A percentile compares a stretch with the other conserved stretches of the same genome.
Evolutionary conservation across 2,329 filamentous ascomycete species (phyloP).

Genomic region (Sordariomycetes sp.): DNA sequence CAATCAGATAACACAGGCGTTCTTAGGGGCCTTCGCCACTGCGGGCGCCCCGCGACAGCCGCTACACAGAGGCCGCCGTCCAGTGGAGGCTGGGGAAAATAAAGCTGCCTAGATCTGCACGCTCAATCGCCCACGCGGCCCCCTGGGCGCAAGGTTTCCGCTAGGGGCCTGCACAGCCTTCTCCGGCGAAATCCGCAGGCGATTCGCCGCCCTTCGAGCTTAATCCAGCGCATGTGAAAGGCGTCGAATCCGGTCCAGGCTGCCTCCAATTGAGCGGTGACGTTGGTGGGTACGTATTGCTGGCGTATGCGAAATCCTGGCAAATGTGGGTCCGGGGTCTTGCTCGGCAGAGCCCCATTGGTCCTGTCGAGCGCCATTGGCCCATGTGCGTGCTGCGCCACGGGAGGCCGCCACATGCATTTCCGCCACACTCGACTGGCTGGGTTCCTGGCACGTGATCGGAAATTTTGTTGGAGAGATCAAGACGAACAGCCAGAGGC

Average conservation of each 20-base stretch:
- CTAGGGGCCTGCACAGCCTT: background rate
- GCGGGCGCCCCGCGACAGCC: background rate
- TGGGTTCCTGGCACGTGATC: background rate
- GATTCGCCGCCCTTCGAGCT: background rate
- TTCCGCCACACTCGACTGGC: no score
- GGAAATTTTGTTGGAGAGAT: background rate
- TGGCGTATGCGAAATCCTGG: background rate
- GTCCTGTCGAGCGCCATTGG: background rate
- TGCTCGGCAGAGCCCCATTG: no score
- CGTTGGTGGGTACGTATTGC: background rate
- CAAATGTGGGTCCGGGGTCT: background rate
- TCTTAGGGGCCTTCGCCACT: background rate
- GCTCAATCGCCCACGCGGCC: background rate
- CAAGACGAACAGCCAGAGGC: background rate
- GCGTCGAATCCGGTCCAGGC: background rate
- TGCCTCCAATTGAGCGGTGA: background rate
- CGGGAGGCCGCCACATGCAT: background rate
- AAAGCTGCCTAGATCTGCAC: background rate
- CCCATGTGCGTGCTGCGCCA: background rate
- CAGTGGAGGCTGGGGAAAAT: background rate
- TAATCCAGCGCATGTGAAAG: background rate
- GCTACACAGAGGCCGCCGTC: background rate
- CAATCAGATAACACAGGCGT: background rate
- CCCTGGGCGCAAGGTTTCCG: background rate
- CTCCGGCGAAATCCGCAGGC: background rate